phyloP scores from a whole-genome alignment of 495 filamentous ascomycete genomes.

The Cercophora samala region DNA sequence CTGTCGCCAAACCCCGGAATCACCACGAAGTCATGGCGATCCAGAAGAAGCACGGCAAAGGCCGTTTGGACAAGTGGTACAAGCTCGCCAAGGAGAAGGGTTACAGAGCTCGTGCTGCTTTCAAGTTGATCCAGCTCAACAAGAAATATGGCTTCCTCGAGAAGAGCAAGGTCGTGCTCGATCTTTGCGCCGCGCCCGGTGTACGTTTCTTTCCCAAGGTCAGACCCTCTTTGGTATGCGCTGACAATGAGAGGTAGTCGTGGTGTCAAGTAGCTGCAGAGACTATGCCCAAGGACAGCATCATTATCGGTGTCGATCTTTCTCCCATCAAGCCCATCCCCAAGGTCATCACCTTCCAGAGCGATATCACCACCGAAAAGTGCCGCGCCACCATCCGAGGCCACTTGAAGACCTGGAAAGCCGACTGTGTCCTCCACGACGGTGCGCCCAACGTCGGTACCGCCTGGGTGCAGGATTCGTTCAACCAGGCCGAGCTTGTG shows the following conservation, averaged over 20 bases:
- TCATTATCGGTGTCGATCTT: slow-evolving; percentile 94
- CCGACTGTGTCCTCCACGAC: slow-evolving; percentile 95
- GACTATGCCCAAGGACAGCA: slow-evolving; percentile 82
- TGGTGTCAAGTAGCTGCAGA: slow-evolving; percentile 99
- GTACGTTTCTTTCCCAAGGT: slow-evolving; percentile 49
- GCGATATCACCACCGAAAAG: slow-evolving; percentile 97
- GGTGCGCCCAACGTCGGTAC: slow-evolving; percentile 97
- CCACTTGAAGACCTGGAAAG: slow-evolving; percentile 96
- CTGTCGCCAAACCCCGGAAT: slow-evolving; percentile 16
- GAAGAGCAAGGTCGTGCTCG: slow-evolving; percentile 89
- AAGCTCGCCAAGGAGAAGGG: slow-evolving; percentile 93
- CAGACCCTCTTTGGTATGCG: not conserved
- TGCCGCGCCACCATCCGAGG: slow-evolving; percentile 86
- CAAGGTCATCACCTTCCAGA: slow-evolving; percentile 89
- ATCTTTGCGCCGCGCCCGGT: slow-evolving; percentile 96
- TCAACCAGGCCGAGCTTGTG: slow-evolving; percentile 93
- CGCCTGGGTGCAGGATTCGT: slow-evolving; percentile 98
- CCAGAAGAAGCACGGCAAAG: slow-evolving; percentile 99
- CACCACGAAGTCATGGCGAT: slow-evolving; percentile 68
- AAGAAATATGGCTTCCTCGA: slow-evolving; percentile 98
- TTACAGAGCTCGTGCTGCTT: slow-evolving; percentile 92
- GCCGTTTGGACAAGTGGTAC: slow-evolving; percentile 96
- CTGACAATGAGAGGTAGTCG: slow-evolving; percentile 51
- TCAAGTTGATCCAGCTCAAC: slow-evolving; percentile 98
- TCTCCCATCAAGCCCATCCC: slow-evolving; percentile 95